Conservation (phyloP, 768 basidiomycete species). For the Udeniomyces megalosporus region DNA sequence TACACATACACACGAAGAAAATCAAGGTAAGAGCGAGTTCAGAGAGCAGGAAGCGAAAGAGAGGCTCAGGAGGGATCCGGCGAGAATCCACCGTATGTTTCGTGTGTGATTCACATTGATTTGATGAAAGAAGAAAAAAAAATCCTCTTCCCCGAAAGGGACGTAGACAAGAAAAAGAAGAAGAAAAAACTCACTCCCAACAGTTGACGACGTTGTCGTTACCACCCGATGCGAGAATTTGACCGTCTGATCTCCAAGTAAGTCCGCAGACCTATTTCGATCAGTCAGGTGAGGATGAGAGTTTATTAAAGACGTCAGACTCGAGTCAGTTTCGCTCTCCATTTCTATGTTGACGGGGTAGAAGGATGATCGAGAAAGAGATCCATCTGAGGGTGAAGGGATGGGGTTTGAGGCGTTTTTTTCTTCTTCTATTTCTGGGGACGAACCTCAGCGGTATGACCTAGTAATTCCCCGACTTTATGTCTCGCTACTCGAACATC, state of each 20-base stretch:
- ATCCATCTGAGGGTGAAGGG: neutral
- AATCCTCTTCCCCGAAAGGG: neutral
- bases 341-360: too few species aligned
- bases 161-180: neutral
- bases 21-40: neutral
- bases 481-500: conserved; percentile 79
- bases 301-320: neutral
- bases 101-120: too few species aligned
- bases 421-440: too few species aligned
- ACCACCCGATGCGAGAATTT: conserved; percentile 66
- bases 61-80: too few species aligned
- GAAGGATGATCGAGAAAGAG: neutral
- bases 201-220: conserved; percentile 97
- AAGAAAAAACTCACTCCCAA: conserved; percentile 63
- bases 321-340: neutral
- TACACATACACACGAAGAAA: too few species aligned
- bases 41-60: neutral
- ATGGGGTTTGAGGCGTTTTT: too few species aligned
- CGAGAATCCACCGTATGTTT: too few species aligned
- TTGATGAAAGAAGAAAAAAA: too few species aligned
- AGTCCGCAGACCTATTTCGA: conserved; percentile 2
- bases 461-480: conserved; percentile 74
- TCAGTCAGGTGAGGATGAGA: neutral
- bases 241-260: conserved; percentile 33
- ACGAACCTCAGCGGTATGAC: conserved; percentile 72